These are phyloP conservation scores for Nitzschia sp. DNA, from an alignment of 108 stramenopile species.

Conservation along the genomic window DNA sequence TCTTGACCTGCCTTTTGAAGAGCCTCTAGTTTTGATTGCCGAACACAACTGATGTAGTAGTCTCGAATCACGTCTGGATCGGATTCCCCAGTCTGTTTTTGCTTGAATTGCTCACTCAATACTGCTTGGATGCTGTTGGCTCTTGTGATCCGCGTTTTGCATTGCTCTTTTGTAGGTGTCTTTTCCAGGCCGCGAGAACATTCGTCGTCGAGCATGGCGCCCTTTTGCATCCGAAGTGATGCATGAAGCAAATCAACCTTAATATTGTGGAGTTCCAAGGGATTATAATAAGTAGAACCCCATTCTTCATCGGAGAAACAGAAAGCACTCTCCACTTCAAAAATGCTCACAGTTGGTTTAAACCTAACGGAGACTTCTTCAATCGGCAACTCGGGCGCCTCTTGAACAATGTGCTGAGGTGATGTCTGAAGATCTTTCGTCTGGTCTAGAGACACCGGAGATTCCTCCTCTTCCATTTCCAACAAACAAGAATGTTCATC, in stretches of 20 bases:
- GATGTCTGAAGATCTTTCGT: too few species aligned
- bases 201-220: neutral
- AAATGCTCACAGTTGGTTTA: neutral
- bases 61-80: neutral
- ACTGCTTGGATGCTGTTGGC: neutral
- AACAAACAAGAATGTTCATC: too few species aligned
- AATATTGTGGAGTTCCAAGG: neutral
- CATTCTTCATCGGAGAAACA: neutral
- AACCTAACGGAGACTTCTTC: neutral
- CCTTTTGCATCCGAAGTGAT: neutral
- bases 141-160: neutral
- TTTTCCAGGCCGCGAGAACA: neutral
- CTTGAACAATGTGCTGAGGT: neutral
- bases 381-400: neutral
- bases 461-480: too few species aligned
- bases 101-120: conserved; percentile 6
- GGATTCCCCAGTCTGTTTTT: neutral
- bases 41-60: too few species aligned
- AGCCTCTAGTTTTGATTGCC: too few species aligned
- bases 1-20: too few species aligned
- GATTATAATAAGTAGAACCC: neutral
- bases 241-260: neutral
- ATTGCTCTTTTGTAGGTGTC: neutral
- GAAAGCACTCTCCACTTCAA: neutral
- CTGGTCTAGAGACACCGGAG: too few species aligned